phyloP scores from a whole-genome alignment of 1,284 basidiomycete species.

The Austroboletus niveus region DNA sequence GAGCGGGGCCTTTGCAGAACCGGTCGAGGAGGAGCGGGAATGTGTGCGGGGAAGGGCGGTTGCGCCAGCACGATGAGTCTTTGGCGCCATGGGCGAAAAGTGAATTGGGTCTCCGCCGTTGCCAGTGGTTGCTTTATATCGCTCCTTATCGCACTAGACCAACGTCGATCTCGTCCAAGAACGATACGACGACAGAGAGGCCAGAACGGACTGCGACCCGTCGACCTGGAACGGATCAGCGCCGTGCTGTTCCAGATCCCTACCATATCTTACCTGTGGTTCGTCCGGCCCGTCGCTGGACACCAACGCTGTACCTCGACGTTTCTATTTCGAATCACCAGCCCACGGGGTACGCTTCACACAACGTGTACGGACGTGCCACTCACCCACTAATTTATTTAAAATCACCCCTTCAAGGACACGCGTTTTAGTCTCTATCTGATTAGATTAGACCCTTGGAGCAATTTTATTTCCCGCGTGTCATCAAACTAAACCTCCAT shows the following conservation, averaged over 20 bases:
- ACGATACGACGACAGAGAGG: neutral
- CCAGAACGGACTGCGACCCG: slow-evolving; percentile 1
- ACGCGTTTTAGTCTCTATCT: neutral
- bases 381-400: neutral
- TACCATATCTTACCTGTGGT: neutral
- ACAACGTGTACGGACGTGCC: slow-evolving; percentile 2
- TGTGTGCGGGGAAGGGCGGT: slow-evolving; percentile 52
- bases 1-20: slow-evolving; percentile 51
- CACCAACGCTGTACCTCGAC: neutral
- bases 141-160: slow-evolving; percentile 17
- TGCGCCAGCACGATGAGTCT: slow-evolving; percentile 40
- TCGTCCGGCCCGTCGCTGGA: neutral
- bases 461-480: slow-evolving; percentile 1
- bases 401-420: neutral
- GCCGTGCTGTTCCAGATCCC: neutral
- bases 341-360: neutral
- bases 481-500: slow-evolving; percentile 13
- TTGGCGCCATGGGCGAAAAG: slow-evolving; percentile 45
- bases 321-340: neutral
- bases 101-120: slow-evolving; percentile 34
- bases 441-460: slow-evolving; percentile 18
- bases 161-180: neutral
- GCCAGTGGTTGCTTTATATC: slow-evolving; percentile 18
- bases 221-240: slow-evolving; percentile 11
- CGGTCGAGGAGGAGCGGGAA: slow-evolving; percentile 57